Evolutionary conservation across 495 filamentous ascomycete species (phyloP).

Genomic region (Parmelia sp.): DNA sequence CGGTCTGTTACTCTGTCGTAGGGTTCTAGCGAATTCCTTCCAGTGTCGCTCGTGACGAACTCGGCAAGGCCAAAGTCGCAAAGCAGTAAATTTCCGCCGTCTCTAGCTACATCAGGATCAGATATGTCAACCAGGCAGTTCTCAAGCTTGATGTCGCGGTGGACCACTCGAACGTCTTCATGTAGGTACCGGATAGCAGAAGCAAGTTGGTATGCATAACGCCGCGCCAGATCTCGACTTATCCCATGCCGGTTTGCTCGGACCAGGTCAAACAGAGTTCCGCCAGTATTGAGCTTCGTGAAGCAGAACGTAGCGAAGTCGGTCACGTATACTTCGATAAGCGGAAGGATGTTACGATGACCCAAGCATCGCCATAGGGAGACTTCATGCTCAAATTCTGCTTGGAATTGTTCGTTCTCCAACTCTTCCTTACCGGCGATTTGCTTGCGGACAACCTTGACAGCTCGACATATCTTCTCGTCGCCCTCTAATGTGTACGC

Average conservation of each 20-base stretch:
- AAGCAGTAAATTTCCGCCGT: constrained; percentile 56
- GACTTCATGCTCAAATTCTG: constrained; percentile 70
- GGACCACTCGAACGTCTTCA: constrained; percentile 63
- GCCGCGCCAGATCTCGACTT: constrained; percentile 45
- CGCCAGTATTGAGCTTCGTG: constrained; percentile 59
- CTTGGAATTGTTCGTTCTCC: constrained; percentile 64
- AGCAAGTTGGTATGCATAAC: constrained; percentile 62
- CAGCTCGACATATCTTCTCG: constrained; percentile 50
- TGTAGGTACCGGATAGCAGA: constrained; percentile 66
- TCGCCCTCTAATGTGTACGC: constrained; percentile 58
- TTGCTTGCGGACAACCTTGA: constrained; percentile 68
- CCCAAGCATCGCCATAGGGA: constrained; percentile 63
- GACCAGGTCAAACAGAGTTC: constrained; percentile 65
- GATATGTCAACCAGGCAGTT: constrained; percentile 64
- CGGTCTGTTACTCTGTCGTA: constrained; percentile 40
- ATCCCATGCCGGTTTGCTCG: constrained; percentile 55
- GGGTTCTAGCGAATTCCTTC: constrained; percentile 39
- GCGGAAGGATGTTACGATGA: constrained; percentile 58
- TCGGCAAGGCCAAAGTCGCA: constrained; percentile 76
- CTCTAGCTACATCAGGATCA: constrained; percentile 38
- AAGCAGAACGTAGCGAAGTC: constrained; percentile 71
- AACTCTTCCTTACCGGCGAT: constrained; percentile 48
- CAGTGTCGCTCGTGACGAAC: constrained; percentile 55
- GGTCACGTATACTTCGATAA: constrained; percentile 64
- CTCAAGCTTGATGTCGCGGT: constrained; percentile 71